A percentile compares a stretch with the other conserved stretches of the same genome.
Evolutionary conservation across 805 yeast species (phyloP).

Genomic region (Lachancea thermotolerans): DNA sequence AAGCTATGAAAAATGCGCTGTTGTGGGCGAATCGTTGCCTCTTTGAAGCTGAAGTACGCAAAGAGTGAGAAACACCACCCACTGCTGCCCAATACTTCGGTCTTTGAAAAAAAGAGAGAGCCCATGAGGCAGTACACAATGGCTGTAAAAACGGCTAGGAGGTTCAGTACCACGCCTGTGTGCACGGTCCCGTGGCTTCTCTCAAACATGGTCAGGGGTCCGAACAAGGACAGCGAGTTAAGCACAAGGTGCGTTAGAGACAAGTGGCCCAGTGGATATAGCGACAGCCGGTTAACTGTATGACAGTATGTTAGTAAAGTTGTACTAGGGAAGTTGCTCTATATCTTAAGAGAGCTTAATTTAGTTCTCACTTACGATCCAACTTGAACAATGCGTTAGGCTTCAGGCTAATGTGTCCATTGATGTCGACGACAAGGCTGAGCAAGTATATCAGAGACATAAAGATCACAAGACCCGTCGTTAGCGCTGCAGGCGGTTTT

Average conservation of each 20-base stretch:
- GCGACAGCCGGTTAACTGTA: conserved; percentile 36
- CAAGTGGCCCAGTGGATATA: conserved; percentile 68
- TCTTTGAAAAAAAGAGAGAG: conserved; percentile 41
- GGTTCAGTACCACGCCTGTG: conserved; percentile 72
- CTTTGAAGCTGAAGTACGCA: conserved; percentile 51
- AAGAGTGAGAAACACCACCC: conserved; percentile 68
- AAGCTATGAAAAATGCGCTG: conserved; percentile 35
- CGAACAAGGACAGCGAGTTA: conserved; percentile 50
- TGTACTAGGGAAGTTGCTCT: not conserved
- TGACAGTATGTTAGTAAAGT: conserved; percentile 1
- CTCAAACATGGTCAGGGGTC: conserved; percentile 63
- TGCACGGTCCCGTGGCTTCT: conserved; percentile 72
- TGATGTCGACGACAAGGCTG: conserved; percentile 26
- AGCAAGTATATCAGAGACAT: conserved; percentile 39
- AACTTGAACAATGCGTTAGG: conserved; percentile 48
- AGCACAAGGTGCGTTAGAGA: conserved; percentile 53
- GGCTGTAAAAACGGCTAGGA: conserved; percentile 64
- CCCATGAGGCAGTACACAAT: conserved; percentile 49
- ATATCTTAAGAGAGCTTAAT: not conserved
- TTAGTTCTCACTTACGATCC: conserved; percentile 32
- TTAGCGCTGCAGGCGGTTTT: conserved; percentile 49
- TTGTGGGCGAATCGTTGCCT: conserved; percentile 37
- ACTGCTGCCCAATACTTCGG: conserved; percentile 59
- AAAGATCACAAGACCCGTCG: conserved; percentile 56
- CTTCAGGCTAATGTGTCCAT: conserved; percentile 40